Evolutionary conservation across 164 flowering plant genomes (phyloP).

Genomic region (Piper longum): DNA sequence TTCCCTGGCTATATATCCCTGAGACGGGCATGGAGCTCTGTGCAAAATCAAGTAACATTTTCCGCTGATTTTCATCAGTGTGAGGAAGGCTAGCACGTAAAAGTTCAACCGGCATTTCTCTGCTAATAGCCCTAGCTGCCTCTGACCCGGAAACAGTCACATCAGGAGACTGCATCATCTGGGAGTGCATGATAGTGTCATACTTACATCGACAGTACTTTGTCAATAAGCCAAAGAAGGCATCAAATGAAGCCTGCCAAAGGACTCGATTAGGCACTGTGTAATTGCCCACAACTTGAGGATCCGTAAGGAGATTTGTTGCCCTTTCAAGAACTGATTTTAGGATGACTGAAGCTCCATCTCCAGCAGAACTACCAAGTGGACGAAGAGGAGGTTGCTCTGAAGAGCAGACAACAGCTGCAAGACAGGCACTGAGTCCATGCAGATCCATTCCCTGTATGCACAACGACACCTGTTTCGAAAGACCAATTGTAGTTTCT

Average conservation of each 20-base stretch:
- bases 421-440: slow-evolving; percentile 79
- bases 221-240: slow-evolving; percentile 21
- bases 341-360: slow-evolving; percentile 66
- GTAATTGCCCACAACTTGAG: slow-evolving; percentile 37
- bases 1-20: slow-evolving; percentile 22
- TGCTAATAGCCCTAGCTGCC: slow-evolving; percentile 48
- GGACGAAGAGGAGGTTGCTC: slow-evolving; percentile 96
- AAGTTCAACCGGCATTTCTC: slow-evolving; percentile 17
- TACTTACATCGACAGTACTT: slow-evolving; percentile 73
- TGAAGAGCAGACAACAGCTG: slow-evolving; percentile 80
- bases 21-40: slow-evolving; percentile 54
- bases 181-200: slow-evolving; percentile 57
- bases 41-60: slow-evolving; percentile 56
- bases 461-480: slow-evolving; percentile 32
- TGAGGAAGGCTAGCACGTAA: slow-evolving; percentile 87
- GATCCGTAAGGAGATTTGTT: slow-evolving; percentile 58
- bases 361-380: slow-evolving; percentile 72
- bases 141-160: slow-evolving; percentile 30
- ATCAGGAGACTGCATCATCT: slow-evolving; percentile 27
- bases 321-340: slow-evolving; percentile 20
- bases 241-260: slow-evolving; percentile 81
- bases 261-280: slow-evolving; percentile 37
- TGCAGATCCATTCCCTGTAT: slow-evolving; percentile 69
- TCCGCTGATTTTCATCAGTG: slow-evolving; percentile 65
- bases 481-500: slow-evolving; percentile 43